A percentile compares a stretch with the other conserved stretches of the same genome.
Evolutionary conservation across 371 early-diverging fungal genomes (phyloP).

Genomic region (Mucor racemosus): DNA sequence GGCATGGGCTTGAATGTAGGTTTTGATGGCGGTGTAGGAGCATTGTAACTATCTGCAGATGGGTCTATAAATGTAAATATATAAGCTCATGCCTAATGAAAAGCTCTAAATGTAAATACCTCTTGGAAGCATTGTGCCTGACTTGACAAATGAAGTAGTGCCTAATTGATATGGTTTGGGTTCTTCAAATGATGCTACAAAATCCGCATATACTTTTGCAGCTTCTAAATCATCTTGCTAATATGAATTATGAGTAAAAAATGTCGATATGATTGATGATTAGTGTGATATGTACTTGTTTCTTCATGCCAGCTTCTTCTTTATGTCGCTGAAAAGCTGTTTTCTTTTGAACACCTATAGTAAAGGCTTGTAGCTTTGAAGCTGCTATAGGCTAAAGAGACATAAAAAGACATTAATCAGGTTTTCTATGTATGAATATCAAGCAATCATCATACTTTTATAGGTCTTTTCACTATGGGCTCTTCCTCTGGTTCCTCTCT

Average conservation of each 20-base stretch:
- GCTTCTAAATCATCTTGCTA: slow-evolving; percentile 74
- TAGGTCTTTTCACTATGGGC: neutral
- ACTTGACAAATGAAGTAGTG: slow-evolving; percentile 67
- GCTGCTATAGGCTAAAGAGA: slow-evolving; percentile 56
- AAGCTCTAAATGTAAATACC: neutral
- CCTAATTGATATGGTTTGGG: slow-evolving; percentile 45
- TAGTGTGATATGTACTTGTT: slow-evolving; percentile 56
- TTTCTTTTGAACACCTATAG: slow-evolving; percentile 70
- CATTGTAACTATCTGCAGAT: neutral
- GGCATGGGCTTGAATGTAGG: slow-evolving; percentile 51
- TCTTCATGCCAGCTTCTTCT: slow-evolving; percentile 75
- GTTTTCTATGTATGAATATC: neutral
- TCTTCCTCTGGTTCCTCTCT: slow-evolving; percentile 23
- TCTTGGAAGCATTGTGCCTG: slow-evolving; percentile 42
- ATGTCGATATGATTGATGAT: neutral
- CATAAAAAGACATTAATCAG: neutral
- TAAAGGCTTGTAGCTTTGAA: slow-evolving; percentile 71
- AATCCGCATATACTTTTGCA: slow-evolving; percentile 82
- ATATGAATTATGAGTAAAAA: slow-evolving; percentile 1
- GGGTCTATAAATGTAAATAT: slow-evolving; percentile 7
- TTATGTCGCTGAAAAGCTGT: slow-evolving; percentile 76
- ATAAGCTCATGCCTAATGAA: neutral
- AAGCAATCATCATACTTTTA: slow-evolving; percentile 11
- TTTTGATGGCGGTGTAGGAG: slow-evolving; percentile 13
- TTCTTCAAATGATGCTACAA: slow-evolving; percentile 86